phyloP scores from a whole-genome alignment of 306 rosid species.

The Fagus crenata region DNA sequence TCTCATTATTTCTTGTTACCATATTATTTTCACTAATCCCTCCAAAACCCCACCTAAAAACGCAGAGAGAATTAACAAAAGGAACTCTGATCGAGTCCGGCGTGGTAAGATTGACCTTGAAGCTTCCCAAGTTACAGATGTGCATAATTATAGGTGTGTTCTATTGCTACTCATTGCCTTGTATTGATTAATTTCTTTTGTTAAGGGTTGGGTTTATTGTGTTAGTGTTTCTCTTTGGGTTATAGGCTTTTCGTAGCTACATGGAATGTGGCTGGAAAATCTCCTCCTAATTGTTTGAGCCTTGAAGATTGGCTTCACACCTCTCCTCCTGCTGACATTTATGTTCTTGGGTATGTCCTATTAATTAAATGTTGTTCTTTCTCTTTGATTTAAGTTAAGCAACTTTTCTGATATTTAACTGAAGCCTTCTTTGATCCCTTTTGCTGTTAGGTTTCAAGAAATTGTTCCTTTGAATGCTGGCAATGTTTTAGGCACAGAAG shows the following conservation, averaged over 20 bases:
- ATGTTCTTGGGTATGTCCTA: slow-evolving; percentile 81
- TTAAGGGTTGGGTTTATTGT: slow-evolving; percentile 17
- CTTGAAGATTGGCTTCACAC: slow-evolving; percentile 99
- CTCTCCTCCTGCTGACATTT: slow-evolving; percentile 90
- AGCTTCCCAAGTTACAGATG: slow-evolving; percentile 63
- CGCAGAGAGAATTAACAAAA: slow-evolving; percentile 67
- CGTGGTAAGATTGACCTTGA: slow-evolving; percentile 69
- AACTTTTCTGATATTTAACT: slow-evolving; percentile 8
- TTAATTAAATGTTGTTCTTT: slow-evolving; percentile 15
- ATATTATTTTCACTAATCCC: slow-evolving; percentile 13
- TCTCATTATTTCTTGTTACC: slow-evolving; percentile 32
- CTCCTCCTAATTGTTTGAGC: slow-evolving; percentile 81
- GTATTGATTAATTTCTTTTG: slow-evolving; percentile 4
- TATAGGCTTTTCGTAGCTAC: slow-evolving; percentile 82
- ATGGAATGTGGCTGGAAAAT: slow-evolving; percentile 98
- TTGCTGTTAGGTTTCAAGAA: slow-evolving; percentile 84
- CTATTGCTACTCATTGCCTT: slow-evolving; percentile 18
- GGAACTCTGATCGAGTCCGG: slow-evolving; percentile 64
- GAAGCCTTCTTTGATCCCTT: slow-evolving; percentile 17
- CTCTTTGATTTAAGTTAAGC: slow-evolving; percentile 10
- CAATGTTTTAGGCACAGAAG: slow-evolving; percentile 97
- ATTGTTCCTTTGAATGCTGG: slow-evolving; percentile 99
- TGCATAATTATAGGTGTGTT: slow-evolving; percentile 70
- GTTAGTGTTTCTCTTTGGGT: slow-evolving; percentile 22
- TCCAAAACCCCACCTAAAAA: slow-evolving; percentile 27